phyloP scores from a whole-genome alignment of 2,329 filamentous ascomycete species.

The Ophiostoma angusticollis region DNA sequence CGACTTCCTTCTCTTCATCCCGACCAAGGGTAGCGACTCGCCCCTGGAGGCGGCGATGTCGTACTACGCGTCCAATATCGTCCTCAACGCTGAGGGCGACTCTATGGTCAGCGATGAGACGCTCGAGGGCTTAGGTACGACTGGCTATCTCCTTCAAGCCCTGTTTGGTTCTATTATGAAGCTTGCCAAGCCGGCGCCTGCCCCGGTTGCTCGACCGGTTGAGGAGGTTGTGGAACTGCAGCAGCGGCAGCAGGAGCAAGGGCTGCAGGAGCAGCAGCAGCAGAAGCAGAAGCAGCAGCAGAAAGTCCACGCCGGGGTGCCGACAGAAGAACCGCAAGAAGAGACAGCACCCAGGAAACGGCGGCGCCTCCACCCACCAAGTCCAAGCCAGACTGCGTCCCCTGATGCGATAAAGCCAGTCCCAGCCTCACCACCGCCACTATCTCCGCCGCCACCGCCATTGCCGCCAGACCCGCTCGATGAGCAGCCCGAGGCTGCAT shows the following conservation, averaged over 20 bases:
- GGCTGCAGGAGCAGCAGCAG: neutral
- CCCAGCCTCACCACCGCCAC: constrained; percentile 2
- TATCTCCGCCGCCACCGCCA: constrained; percentile 9
- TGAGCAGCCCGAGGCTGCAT: too few relatives aligned
- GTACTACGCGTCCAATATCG: constrained; percentile 82
- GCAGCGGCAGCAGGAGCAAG: constrained; percentile 7
- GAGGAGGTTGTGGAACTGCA: constrained; percentile 2
- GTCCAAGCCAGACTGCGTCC: too few relatives aligned
- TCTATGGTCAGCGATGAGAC: constrained; percentile 83
- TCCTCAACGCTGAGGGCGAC: constrained; percentile 86
- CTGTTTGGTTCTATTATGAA: constrained; percentile 66
- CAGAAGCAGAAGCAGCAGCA: neutral
- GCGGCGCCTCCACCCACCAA: neutral
- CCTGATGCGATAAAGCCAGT: constrained; percentile 1
- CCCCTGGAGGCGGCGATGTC: constrained; percentile 73
- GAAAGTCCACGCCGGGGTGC: too few relatives aligned
- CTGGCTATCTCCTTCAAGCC: constrained; percentile 54
- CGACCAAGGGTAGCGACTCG: constrained; percentile 47
- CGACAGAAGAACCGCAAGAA: neutral
- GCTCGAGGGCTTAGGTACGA: constrained; percentile 88
- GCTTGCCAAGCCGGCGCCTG: constrained; percentile 34
- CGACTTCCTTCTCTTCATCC: constrained; percentile 89
- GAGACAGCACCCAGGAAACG: neutral
- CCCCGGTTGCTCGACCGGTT: neutral
- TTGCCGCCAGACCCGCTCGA: constrained; percentile 8